Evolutionary conservation across 257 asterid genomes (phyloP).

Genomic region (Capsicum pubescens): DNA sequence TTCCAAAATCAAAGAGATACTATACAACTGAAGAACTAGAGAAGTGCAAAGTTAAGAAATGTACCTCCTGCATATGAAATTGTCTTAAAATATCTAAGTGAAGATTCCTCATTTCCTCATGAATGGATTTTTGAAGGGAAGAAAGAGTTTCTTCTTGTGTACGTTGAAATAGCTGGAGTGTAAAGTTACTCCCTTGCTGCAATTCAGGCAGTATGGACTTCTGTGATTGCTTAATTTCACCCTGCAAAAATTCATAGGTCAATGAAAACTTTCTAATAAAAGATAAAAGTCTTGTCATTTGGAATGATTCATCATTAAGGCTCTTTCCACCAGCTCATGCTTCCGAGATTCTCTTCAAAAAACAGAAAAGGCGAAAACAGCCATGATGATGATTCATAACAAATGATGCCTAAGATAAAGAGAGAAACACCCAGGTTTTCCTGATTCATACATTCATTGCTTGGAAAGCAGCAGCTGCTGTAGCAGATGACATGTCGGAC

Average conservation of each 20-base stretch:
- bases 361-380: conserved; percentile 20
- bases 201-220: conserved; percentile 51
- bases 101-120: conserved; percentile 93
- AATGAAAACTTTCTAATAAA: background rate
- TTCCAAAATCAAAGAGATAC: conserved; percentile 22
- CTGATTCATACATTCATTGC: conserved; percentile 63
- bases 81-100: conserved; percentile 88
- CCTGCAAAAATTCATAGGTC: conserved; percentile 51
- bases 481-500: conserved; percentile 62
- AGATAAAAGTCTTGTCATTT: background rate
- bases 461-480: conserved; percentile 53
- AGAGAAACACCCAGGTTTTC: conserved; percentile 19
- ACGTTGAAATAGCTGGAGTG: conserved; percentile 93
- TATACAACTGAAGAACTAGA: background rate
- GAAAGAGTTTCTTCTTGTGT: conserved; percentile 86
- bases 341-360: background rate
- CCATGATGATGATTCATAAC: conserved; percentile 21
- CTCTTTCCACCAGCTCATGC: conserved; percentile 29
- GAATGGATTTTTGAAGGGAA: conserved; percentile 84
- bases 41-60: conserved; percentile 13
- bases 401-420: conserved; percentile 32
- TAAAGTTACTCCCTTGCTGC: conserved; percentile 79
- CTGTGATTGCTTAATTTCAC: conserved; percentile 56
- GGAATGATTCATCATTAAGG: conserved; percentile 26
- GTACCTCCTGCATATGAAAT: conserved; percentile 95